Base-by-base conservation (phyloP, 73 alveolate genomes). In the Blepharisma stoltei region DNA sequence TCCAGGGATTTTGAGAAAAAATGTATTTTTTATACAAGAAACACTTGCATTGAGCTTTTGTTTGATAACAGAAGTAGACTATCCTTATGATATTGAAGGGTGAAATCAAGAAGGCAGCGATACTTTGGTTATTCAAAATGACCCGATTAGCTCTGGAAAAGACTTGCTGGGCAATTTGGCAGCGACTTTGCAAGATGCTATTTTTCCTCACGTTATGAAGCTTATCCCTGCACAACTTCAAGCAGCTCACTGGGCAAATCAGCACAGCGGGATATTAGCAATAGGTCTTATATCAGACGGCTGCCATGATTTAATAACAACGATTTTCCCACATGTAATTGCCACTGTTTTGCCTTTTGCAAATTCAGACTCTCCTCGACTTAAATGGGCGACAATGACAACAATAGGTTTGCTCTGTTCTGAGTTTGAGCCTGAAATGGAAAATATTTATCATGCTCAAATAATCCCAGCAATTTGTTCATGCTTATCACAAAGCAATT, bases 371-470 rank as follows among this genome's bases (percentile, higher is more conserved):
- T 14, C 14, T 25, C 73, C 73, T 60, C 38, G 73, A 18, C 73
- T 60, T 60, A n/a, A 60, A 60, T 60, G 73, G 73, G 73, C 73
- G 23, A 14, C 11, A 14, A 8, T n/a, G 18, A 60, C 73, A 60
- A 60, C 73, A 2, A 20, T 25, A 1, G 73, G 48, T n/a, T 38
- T 60, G 2, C 46, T 60, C 38, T 60, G 73, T 4, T 60, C 73
- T 9, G 73, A 60, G 5, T 60, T 60, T 38, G 73, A 60, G 46
- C 73, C 73, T 18, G 46, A 60, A 14, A 60, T 60, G 46, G 49
- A 60, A 25, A 18, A n/a, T 3, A 9, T 9, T 1, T 60, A 18
- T 25, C 73, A 60, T 5, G 37, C 49, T 8, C 14, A 14, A 9
- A 60, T 60, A n/a, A 25, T 60, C 18, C 73, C 73, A 18, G 37